Conservation (phyloP, 495 filamentous ascomycete species). For the Rhizodiscina lignyota region DNA sequence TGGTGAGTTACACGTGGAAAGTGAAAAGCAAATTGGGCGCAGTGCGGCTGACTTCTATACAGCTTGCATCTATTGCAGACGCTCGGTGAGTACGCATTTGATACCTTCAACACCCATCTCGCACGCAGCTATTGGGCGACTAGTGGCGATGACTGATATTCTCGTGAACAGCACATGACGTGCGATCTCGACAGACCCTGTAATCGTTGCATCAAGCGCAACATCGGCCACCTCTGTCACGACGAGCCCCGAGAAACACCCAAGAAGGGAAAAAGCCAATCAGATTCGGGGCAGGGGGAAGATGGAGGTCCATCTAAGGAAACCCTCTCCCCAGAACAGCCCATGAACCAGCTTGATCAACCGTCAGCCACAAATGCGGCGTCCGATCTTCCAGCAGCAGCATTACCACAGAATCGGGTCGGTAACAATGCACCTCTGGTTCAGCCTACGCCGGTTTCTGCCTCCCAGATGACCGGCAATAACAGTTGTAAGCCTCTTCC, state of each 20-base stretch:
- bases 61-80: constrained; percentile 98
- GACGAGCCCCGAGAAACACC: constrained; percentile 77
- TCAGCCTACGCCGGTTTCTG: constrained; percentile 27
- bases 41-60: constrained; percentile 21
- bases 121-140: no score
- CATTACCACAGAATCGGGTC: constrained; percentile 11
- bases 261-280: constrained; percentile 62
- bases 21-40: not conserved
- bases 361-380: constrained; percentile 12
- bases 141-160: no score
- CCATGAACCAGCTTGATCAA: constrained; percentile 9
- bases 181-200: constrained; percentile 98
- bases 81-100: constrained; percentile 97
- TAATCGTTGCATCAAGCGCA: constrained; percentile 94
- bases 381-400: constrained; percentile 13
- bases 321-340: constrained; percentile 7
- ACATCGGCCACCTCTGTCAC: constrained; percentile 97
- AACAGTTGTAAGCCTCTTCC: no score
- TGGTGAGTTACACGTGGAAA: constrained; percentile 21
- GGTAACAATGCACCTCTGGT: constrained; percentile 18
- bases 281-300: constrained; percentile 35
- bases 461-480: constrained; percentile 17
- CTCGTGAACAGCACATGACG: constrained; percentile 85
- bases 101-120: no score
- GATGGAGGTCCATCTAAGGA: constrained; percentile 22